Evolutionary conservation across 129 eudicot genomes (phyloP).

Genomic region (Artemisia annua): DNA sequence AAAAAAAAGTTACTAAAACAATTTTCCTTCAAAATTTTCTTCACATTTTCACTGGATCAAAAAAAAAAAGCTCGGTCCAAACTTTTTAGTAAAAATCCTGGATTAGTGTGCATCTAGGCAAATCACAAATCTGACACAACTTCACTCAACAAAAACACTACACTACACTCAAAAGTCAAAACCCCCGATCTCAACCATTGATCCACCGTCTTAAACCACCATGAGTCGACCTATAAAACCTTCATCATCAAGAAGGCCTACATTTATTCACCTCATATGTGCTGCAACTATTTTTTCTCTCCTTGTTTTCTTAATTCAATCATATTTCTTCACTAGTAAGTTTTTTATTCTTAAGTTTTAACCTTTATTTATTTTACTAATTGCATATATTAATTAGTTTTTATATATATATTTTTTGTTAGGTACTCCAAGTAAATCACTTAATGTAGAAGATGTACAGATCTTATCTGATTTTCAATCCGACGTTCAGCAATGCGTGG

Average conservation of each 20-base stretch:
- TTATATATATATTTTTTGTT: neutral
- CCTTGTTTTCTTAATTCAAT: constrained; percentile 59
- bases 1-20: no score
- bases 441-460: constrained; percentile 38
- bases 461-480: constrained; percentile 77
- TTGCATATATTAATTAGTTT: neutral
- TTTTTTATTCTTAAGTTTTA: neutral
- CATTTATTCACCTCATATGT: constrained; percentile 56
- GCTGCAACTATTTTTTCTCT: constrained; percentile 67
- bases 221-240: constrained; percentile 40
- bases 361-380: constrained; percentile 1
- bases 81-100: no score
- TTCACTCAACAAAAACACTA: constrained; percentile 1
- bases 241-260: constrained; percentile 35
- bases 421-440: constrained; percentile 35
- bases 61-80: no score
- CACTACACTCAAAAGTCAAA: neutral
- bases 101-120: no score
- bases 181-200: constrained; percentile 24
- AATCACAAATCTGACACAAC: no score
- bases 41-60: no score
- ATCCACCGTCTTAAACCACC: neutral
- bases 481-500: constrained; percentile 89
- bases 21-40: no score
- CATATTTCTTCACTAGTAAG: constrained; percentile 55